Conservation (phyloP, 345 rosid species). For the Hibiscus trionum region DNA sequence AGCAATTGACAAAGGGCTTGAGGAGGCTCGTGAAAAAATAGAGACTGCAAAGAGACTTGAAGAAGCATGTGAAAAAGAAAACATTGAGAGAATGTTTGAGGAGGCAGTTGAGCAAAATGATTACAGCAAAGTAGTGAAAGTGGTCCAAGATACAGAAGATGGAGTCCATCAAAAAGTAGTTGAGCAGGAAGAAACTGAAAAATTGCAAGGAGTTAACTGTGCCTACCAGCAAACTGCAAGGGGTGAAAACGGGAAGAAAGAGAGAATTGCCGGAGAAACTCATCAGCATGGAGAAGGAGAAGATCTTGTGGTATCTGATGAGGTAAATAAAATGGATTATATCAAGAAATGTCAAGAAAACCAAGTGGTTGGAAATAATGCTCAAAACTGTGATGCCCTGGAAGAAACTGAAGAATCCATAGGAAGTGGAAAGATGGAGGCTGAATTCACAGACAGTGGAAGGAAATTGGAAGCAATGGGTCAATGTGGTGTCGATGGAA, state of each 20-base stretch:
- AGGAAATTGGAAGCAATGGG: conserved; percentile 25
- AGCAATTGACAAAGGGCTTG: conserved; percentile 13
- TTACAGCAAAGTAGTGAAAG: conserved; percentile 12
- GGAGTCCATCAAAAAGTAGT: conserved; percentile 35
- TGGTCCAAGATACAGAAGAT: conserved; percentile 27
- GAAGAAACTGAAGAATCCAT: conserved; percentile 25
- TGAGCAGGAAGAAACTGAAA: conserved; percentile 35
- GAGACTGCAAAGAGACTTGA: conserved; percentile 17
- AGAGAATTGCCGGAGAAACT: conserved; percentile 16
- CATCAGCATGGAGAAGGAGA: conserved; percentile 11
- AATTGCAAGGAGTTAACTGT: conserved; percentile 24
- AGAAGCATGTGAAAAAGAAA: conserved; percentile 28
- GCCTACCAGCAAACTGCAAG: conserved; percentile 16
- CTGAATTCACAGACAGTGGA: conserved; percentile 19
- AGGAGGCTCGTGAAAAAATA: conserved; percentile 17
- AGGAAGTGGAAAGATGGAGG: conserved; percentile 18
- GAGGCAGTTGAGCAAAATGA: conserved; percentile 24
- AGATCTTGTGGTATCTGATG: conserved; percentile 10
- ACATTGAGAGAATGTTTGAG: conserved; percentile 15
- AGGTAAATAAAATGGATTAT: conserved; percentile 17
- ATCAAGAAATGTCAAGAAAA: conserved; percentile 17
- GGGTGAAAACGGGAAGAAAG: conserved; percentile 16
- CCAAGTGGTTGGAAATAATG: conserved; percentile 21
- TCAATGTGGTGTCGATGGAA: conserved; percentile 10
- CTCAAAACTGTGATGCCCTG: conserved; percentile 17